Conservation (phyloP, 441 rosid species). For the Jatropha multifida region DNA sequence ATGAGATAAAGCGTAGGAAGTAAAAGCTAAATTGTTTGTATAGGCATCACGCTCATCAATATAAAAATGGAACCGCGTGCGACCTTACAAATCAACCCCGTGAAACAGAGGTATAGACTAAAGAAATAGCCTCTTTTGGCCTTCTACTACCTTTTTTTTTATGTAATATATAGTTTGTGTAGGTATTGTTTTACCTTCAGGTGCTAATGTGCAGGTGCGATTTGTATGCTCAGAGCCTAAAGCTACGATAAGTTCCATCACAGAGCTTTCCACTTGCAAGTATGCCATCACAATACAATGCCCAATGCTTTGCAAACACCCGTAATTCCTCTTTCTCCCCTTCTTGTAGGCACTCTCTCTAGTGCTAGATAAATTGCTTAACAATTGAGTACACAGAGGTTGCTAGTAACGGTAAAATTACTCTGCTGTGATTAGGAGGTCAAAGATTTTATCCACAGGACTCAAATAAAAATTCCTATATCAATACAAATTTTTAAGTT, state of each 20-base stretch:
- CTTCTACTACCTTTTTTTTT: background rate
- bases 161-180: background rate
- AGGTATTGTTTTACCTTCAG: background rate
- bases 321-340: conserved; percentile 44
- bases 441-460: no score
- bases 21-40: conserved; percentile 16
- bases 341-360: conserved; percentile 1
- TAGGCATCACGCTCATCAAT: conserved; percentile 89
- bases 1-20: background rate
- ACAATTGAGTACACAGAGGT: background rate
- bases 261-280: conserved; percentile 96
- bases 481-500: no score
- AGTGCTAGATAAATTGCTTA: background rate
- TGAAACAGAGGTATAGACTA: conserved; percentile 67
- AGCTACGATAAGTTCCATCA: conserved; percentile 83
- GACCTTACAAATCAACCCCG: conserved; percentile 89
- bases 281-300: conserved; percentile 82
- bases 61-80: conserved; percentile 80
- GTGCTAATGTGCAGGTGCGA: conserved; percentile 64
- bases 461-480: no score
- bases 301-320: conserved; percentile 90
- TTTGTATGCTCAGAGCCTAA: conserved; percentile 91
- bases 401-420: background rate
- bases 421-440: no score
- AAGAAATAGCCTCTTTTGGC: background rate